Base-by-base conservation (phyloP, 768 basidiomycete genomes). In the Artomyces pyxidatus region DNA sequence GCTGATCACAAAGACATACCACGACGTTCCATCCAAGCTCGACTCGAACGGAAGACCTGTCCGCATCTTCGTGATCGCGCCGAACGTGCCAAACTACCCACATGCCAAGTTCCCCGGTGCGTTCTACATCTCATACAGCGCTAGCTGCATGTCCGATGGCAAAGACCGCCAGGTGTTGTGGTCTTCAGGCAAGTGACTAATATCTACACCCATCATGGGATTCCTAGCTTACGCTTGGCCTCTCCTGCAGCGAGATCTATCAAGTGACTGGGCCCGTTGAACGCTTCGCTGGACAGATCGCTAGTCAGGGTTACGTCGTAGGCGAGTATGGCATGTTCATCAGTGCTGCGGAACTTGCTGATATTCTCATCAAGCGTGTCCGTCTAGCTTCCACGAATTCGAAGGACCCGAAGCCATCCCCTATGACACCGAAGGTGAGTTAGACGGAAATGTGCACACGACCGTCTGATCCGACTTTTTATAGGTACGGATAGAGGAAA, bases 191-290 rank as follows among this genome's bases (percentile, higher is more conserved):
- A 61, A 45, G 61, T 2, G 27, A 22, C 37, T 26, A 19, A n/a
- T 12, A n/a, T n/a, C n/a, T n/a, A n/a, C n/a, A n/a, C n/a, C n/a
- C n/a, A n/a, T n/a, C n/a, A n/a, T n/a, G n/a, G n/a, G n/a, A n/a
- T n/a, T n/a, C n/a, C n/a, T n/a, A n/a, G n/a, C n/a, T n/a, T n/a
- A 17, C 32, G 2, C 17, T 17, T 4, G 32, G 4, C 6, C 17
- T 35, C 32, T 35, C 40, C 37, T 37, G 26, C 28, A 92, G 90
- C 59, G 93, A 95, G 69, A 97, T 97, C 47, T 97, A 96, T 63
- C 88, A 90, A 64, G 91, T 94, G 2, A 94, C 90, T n/a, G 91
- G 91, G 0, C 93, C 93, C 29, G 93, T 95, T n/a, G 92, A 94
- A 63, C 80, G 93, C 43, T 91, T 88, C 61, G 87, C 86, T 0